Conservation (phyloP, 2,329 filamentous ascomycete species). For the Xylariomycetidae sp. region DNA sequence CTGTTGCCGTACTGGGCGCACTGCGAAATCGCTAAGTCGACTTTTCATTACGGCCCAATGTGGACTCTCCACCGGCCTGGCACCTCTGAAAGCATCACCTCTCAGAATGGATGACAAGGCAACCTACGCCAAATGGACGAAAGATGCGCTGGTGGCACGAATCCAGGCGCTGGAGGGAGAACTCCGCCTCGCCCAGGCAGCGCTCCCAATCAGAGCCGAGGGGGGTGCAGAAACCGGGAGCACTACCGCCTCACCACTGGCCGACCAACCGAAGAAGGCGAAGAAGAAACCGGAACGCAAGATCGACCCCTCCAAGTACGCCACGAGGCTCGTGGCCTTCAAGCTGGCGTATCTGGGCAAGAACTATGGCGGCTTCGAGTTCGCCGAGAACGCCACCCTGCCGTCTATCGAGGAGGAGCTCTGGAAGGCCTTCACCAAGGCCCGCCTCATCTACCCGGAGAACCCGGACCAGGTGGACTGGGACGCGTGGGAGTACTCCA, state of each 20-base stretch:
- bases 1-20: slow-evolving; percentile 18
- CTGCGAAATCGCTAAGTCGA: slow-evolving; percentile 10
- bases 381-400: slow-evolving; percentile 65
- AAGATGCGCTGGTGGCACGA: slow-evolving; percentile 61
- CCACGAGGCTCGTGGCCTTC: slow-evolving; percentile 78
- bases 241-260: background rate
- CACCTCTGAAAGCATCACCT: slow-evolving; percentile 2
- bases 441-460: slow-evolving; percentile 73
- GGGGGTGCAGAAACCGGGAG: slow-evolving; percentile 1
- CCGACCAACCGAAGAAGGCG: slow-evolving; percentile 19
- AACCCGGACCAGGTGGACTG: slow-evolving; percentile 65
- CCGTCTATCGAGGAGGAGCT: slow-evolving; percentile 90
- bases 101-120: slow-evolving; percentile 22
- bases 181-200: slow-evolving; percentile 8
- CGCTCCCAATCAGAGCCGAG: background rate
- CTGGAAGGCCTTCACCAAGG: slow-evolving; percentile 84
- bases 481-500: slow-evolving; percentile 84
- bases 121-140: slow-evolving; percentile 64
- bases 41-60: slow-evolving; percentile 12
- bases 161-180: slow-evolving; percentile 65
- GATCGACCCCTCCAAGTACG: slow-evolving; percentile 77
- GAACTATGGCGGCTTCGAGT: slow-evolving; percentile 89
- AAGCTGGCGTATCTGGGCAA: slow-evolving; percentile 93
- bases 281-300: slow-evolving; percentile 39
- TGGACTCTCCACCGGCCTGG: slow-evolving; percentile 15